Percentiles rank a stretch among this genome's conserved stretches.
Conservation (phyloP, 139 green algal genomes). For the Raphidocelis subcapitata region DNA sequence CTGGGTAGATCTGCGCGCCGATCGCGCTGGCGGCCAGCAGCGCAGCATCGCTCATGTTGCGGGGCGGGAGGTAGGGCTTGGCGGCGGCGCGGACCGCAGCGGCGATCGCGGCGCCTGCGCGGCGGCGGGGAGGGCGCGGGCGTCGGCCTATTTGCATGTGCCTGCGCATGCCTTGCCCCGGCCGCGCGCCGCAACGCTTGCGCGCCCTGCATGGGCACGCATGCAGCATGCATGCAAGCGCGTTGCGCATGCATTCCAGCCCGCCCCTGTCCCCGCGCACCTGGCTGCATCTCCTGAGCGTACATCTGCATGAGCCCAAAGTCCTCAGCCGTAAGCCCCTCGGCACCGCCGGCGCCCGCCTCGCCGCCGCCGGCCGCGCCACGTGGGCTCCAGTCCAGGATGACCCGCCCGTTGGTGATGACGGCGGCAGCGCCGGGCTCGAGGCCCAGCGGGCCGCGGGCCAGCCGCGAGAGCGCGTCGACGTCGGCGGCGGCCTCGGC, state of each 20-base stretch:
- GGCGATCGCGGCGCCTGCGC: no score
- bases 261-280: no score
- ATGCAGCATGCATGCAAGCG: no score
- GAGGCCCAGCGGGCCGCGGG: constrained; percentile 36
- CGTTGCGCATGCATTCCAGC: no score
- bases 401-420: constrained; percentile 68
- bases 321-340: constrained; percentile 53
- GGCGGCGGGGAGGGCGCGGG: no score
- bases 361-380: not conserved
- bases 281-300: constrained; percentile 21
- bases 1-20: constrained; percentile 26
- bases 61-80: not conserved
- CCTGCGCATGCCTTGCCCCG: no score
- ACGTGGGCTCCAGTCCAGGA: constrained; percentile 17
- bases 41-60: constrained; percentile 9
- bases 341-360: not conserved
- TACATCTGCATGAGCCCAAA: constrained; percentile 72
- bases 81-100: not conserved
- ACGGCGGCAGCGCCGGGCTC: constrained; percentile 42
- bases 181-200: no score
- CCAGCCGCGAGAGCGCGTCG: not conserved
- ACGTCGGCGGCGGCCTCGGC: not conserved
- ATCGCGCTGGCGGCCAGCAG: constrained; percentile 32
- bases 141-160: no score
- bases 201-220: not conserved